Conservation (phyloP, 1,284 basidiomycete species). For the Puccinia coronata region DNA sequence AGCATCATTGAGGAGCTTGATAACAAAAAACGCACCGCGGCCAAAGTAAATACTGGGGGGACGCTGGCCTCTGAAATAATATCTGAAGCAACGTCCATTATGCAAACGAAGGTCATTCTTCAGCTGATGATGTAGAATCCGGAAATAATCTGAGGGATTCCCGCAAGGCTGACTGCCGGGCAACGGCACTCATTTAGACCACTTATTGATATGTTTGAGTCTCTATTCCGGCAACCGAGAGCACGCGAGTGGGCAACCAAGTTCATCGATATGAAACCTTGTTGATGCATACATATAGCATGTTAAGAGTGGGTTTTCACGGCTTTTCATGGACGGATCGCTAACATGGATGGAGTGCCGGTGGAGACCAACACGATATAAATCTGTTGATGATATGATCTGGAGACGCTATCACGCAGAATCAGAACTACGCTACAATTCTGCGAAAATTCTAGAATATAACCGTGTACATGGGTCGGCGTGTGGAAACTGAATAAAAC, state of each 20-base stretch:
- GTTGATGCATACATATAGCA: background rate
- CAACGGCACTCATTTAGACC: too few species aligned
- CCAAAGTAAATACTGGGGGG: background rate
- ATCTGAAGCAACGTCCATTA: too few species aligned
- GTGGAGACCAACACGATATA: background rate
- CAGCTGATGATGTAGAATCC: too few species aligned
- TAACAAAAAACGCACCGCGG: background rate
- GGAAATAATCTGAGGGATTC: background rate
- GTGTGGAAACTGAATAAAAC: background rate
- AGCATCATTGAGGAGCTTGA: background rate
- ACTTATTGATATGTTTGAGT: background rate
- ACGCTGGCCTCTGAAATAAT: too few species aligned
- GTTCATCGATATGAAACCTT: slow-evolving; percentile 21
- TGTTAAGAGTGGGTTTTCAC: too few species aligned
- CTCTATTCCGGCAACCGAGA: background rate
- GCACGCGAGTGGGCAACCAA: background rate
- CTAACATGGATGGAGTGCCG: background rate
- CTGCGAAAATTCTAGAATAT: background rate
- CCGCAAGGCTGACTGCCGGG: background rate
- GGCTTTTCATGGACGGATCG: slow-evolving; percentile 12
- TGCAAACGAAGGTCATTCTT: too few species aligned
- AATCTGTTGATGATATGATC: background rate
- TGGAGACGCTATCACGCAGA: background rate
- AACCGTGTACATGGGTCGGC: too few species aligned
- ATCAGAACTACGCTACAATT: background rate